These are phyloP conservation scores for Leucocoprinus leucothites DNA, from an alignment of 768 basidiomycete genomes.

Conservation along the genomic window DNA sequence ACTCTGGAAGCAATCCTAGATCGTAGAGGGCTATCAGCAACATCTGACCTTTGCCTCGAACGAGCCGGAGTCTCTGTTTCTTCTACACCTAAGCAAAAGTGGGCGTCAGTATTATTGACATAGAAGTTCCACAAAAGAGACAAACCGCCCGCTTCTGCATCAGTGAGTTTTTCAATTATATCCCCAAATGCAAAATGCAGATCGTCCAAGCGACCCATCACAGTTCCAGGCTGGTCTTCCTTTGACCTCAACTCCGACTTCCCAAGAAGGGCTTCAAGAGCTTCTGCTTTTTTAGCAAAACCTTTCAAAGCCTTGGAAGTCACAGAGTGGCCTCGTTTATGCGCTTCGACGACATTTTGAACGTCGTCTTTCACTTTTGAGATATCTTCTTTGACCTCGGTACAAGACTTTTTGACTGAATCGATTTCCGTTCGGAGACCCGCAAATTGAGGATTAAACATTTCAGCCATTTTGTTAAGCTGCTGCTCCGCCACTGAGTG, in stretches of 20 bases:
- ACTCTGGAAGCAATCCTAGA: neutral
- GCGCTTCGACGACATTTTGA: neutral
- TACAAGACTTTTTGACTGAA: neutral
- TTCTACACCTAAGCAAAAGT: neutral
- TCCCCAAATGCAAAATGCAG: neutral
- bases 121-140: neutral
- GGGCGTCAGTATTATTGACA: neutral
- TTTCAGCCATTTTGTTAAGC: too few species aligned
- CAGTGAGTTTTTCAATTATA: neutral
- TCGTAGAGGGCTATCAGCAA: neutral
- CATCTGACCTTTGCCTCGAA: neutral
- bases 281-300: neutral
- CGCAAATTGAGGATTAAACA: neutral
- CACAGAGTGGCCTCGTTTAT: neutral
- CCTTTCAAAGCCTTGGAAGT: neutral
- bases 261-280: conserved; percentile 1
- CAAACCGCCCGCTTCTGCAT: neutral
- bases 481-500: too few species aligned
- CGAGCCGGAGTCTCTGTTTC: neutral
- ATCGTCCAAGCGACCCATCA: conserved; percentile 8
- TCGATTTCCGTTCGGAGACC: neutral
- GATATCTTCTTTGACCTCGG: neutral
- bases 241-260: neutral
- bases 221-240: neutral
- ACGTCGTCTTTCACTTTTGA: neutral